phyloP scores from a whole-genome alignment of 2,329 filamentous ascomycete genomes.

The Xylaria sp. region DNA sequence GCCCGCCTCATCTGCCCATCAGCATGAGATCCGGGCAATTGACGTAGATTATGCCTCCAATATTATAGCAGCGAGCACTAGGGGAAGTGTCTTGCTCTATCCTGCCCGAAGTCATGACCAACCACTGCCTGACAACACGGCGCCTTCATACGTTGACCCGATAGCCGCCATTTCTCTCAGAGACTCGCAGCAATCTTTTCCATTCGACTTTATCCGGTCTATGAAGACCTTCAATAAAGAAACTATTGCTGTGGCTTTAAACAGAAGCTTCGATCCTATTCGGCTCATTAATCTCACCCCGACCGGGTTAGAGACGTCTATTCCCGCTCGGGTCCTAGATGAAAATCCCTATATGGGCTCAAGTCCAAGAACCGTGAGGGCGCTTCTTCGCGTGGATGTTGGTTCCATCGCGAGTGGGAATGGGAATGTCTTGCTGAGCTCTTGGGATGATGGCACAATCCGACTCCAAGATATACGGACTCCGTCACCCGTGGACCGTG shows the following conservation, averaged over 20 bases:
- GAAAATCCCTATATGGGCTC: constrained; percentile 45
- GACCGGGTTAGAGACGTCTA: constrained; percentile 55
- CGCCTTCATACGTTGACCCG: constrained; percentile 36
- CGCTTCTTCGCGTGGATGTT: constrained; percentile 58
- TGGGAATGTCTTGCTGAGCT: constrained; percentile 59
- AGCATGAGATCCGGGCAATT: constrained; percentile 52
- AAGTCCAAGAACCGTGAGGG: constrained; percentile 54
- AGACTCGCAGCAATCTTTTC: constrained; percentile 27
- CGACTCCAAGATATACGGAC: constrained; percentile 64
- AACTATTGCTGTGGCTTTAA: constrained; percentile 59
- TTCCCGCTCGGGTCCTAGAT: constrained; percentile 50
- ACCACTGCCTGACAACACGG: constrained; percentile 23
- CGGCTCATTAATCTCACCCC: constrained; percentile 60
- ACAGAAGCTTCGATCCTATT: constrained; percentile 56
- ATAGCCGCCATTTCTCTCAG: constrained; percentile 42
- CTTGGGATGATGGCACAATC: constrained; percentile 65
- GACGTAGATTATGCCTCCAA: constrained; percentile 48
- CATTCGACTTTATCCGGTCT: constrained; percentile 48
- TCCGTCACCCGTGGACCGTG: constrained; percentile 57
- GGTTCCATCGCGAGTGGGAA: constrained; percentile 49
- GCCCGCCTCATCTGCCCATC: constrained; percentile 27
- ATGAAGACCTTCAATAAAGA: constrained; percentile 61
- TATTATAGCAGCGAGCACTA: constrained; percentile 52
- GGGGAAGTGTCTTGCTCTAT: constrained; percentile 52
- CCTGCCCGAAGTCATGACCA: constrained; percentile 39